These are phyloP conservation scores for Mycena epipterygia DNA, from an alignment of 768 basidiomycete genomes.

Conservation along the genomic window DNA sequence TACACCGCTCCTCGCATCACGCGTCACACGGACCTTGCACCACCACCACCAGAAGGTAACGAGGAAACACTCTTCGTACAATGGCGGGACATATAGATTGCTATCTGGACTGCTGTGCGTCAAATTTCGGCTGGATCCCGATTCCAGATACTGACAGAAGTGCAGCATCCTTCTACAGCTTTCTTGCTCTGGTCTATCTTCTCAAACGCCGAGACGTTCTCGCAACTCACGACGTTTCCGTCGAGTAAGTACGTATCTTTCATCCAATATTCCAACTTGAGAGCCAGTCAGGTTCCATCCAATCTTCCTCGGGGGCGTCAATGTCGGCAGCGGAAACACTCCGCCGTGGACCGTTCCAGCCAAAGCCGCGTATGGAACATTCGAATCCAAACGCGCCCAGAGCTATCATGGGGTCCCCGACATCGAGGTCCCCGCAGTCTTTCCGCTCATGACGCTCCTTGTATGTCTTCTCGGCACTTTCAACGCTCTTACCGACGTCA, in stretches of 20 bases:
- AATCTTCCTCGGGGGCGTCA: constrained; percentile 34
- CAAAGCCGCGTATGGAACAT: constrained; percentile 26
- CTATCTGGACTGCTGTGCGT: constrained; percentile 34
- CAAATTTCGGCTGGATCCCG: neutral
- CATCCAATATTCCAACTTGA: neutral
- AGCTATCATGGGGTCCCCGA: constrained; percentile 26
- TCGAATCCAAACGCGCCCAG: constrained; percentile 26
- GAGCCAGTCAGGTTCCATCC: constrained; percentile 26
- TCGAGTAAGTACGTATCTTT: constrained; percentile 35
- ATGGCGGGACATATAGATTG: constrained; percentile 37
- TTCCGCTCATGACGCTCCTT: constrained; percentile 31
- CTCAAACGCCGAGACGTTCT: constrained; percentile 28
- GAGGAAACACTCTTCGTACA: neutral
- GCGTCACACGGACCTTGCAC: no score
- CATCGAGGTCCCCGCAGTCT: constrained; percentile 21
- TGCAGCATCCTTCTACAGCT: constrained; percentile 35
- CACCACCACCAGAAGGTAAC: no score
- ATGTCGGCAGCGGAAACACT: constrained; percentile 34
- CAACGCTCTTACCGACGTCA: neutral
- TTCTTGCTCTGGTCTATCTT: constrained; percentile 25
- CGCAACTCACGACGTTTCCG: constrained; percentile 25
- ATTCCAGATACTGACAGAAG: neutral
- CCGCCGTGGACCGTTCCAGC: constrained; percentile 36
- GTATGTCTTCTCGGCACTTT: constrained; percentile 16
- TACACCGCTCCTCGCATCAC: neutral